Conservation (phyloP, 2,329 filamentous ascomycete genomes). For the Pseudocercospora macadamiae region DNA sequence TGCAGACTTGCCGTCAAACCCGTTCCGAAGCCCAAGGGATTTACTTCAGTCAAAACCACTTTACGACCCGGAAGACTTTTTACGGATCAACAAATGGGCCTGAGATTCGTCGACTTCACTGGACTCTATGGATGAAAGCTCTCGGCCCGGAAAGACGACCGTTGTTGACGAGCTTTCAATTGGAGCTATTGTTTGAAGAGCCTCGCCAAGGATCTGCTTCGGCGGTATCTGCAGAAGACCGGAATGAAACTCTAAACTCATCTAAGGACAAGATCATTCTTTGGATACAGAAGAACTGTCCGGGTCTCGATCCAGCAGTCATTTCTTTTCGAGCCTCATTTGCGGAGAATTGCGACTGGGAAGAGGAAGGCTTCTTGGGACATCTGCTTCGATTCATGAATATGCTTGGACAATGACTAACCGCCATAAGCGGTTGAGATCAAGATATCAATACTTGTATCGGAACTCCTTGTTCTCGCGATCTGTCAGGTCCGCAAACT, state of each 20-base stretch:
- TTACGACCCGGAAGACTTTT: neutral
- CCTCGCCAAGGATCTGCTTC: neutral
- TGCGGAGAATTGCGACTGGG: neutral
- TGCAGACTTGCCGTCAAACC: neutral
- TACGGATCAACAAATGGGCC: neutral
- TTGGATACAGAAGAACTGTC: neutral
- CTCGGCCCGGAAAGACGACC: neutral
- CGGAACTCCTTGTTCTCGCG: slow-evolving; percentile 58
- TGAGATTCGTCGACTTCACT: neutral
- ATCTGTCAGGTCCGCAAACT: slow-evolving; percentile 51
- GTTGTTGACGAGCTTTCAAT: neutral
- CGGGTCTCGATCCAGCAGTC: neutral
- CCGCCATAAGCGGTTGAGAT: neutral
- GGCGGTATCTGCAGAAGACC: too few relatives aligned
- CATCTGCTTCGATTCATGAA: neutral
- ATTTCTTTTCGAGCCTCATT: neutral
- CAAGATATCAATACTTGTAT: too few relatives aligned
- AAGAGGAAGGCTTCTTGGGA: neutral
- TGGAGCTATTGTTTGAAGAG: neutral
- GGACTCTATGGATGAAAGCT: neutral
- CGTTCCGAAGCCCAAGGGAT: neutral
- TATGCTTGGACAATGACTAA: neutral
- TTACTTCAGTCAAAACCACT: neutral
- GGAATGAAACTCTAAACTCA: neutral
- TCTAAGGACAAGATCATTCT: neutral